Evolutionary conservation across 1,284 basidiomycete genomes (phyloP), one percentile per base, ranked within the genome.

Genomic region (Lentinus polychrous): DNA sequence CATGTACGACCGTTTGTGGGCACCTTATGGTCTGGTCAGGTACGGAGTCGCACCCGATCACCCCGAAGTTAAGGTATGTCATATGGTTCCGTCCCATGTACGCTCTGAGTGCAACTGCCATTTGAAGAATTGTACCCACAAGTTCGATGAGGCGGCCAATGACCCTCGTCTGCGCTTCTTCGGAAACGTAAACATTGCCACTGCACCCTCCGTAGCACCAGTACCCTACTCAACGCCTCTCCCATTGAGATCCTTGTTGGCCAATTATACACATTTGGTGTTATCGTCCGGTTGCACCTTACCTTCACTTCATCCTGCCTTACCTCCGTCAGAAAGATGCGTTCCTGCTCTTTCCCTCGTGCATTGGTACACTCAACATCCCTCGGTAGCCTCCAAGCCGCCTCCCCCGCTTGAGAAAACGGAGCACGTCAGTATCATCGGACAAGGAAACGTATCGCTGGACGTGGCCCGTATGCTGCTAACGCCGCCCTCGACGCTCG

Each of bases 21-120:
- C 91, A 24, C 96, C 96, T 2, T 91, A 96, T 63, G 96, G 96
- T 0, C 77, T 99, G 0, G 94, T 95, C 1, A 74, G 96, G 36
- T 99, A 96, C 60, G 95, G 96, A 1, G 96, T 99, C 6, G 96
- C 96, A 8, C 95, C 96, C 35, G 96, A 99, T 69, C 96, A 99
- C 67, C 94, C 95, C 1, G 95, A 99, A 72, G 95, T 99, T 62
- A 99, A 97, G 78, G 93, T 86, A 60, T 46, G 77, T 67, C 11
- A 24, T 11, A 27, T 11, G 42, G 20, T n/a, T n/a, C n/a, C n/a
- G n/a, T n/a, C n/a, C n/a, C n/a, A n/a, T n/a, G n/a, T n/a, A n/a
- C n/a, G n/a, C n/a, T n/a, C n/a, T n/a, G n/a, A n/a, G n/a, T n/a
- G n/a, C n/a, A n/a, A n/a, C n/a, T n/a, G n/a, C n/a, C n/a, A n/a